phyloP scores from a whole-genome alignment of 2,329 filamentous ascomycete genomes.

The Pseudopyrenochaeta lycopersici region DNA sequence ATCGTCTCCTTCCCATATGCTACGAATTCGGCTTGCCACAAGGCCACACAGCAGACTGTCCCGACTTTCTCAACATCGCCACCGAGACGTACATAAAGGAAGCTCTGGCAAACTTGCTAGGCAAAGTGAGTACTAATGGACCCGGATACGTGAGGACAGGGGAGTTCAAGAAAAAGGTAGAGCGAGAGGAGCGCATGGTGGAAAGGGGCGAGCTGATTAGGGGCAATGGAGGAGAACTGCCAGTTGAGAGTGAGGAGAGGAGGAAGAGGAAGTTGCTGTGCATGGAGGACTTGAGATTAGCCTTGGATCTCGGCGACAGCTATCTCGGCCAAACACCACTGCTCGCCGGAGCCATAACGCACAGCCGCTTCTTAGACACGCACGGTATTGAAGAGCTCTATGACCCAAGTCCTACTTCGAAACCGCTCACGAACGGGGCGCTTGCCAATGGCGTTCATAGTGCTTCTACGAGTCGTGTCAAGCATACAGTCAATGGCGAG shows the following conservation, averaged over 20 bases:
- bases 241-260: constrained; percentile 80
- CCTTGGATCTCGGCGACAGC: constrained; percentile 77
- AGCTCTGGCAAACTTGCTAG: constrained; percentile 63
- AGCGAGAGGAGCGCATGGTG: constrained; percentile 76
- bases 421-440: constrained; percentile 15
- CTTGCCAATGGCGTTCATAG: constrained; percentile 13
- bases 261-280: constrained; percentile 75
- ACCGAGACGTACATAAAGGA: constrained; percentile 72
- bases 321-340: constrained; percentile 81
- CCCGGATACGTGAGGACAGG: constrained; percentile 74
- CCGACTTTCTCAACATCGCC: constrained; percentile 68
- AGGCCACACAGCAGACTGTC: constrained; percentile 62
- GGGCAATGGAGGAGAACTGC: constrained; percentile 80
- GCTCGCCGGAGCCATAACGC: constrained; percentile 73
- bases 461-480: constrained; percentile 11
- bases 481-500: constrained; percentile 9
- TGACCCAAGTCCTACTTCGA: not conserved
- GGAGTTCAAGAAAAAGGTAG: constrained; percentile 78
- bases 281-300: constrained; percentile 80
- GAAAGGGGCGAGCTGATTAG: constrained; percentile 77
- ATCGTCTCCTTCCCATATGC: constrained; percentile 70
- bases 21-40: constrained; percentile 69
- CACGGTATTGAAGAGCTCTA: constrained; percentile 40
- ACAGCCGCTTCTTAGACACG: constrained; percentile 71
- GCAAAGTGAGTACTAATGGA: constrained; percentile 64